These are phyloP conservation scores for Ambrosia artemisiifolia DNA, from an alignment of 129 eudicot species.

Conservation along the genomic window DNA sequence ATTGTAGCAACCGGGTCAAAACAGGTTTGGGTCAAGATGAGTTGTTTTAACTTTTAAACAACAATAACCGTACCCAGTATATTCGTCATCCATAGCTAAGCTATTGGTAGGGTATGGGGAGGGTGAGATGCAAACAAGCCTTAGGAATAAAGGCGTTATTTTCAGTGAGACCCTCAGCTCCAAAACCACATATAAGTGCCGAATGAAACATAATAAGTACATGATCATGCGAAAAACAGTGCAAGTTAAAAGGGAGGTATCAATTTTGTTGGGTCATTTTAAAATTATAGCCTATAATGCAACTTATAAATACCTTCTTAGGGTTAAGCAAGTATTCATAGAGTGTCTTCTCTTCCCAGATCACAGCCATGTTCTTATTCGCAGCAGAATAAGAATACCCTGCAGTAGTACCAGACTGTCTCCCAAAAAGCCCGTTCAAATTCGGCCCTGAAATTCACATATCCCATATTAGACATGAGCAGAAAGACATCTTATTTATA, in stretches of 20 bases:
- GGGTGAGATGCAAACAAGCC: too few species aligned
- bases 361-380: slow-evolving; percentile 80
- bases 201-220: too few species aligned
- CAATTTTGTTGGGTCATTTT: background rate
- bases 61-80: too few species aligned
- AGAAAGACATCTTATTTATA: background rate
- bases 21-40: too few species aligned
- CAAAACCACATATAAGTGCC: too few species aligned
- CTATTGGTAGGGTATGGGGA: too few species aligned
- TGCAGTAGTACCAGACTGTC: slow-evolving; percentile 82
- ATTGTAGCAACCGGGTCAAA: too few species aligned
- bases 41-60: too few species aligned
- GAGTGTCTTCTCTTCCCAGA: slow-evolving; percentile 72
- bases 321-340: slow-evolving; percentile 89
- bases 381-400: slow-evolving; percentile 86
- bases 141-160: too few species aligned
- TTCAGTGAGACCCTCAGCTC: too few species aligned
- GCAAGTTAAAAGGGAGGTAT: too few species aligned
- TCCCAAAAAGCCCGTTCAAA: slow-evolving; percentile 81
- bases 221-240: background rate
- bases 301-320: slow-evolving; percentile 54
- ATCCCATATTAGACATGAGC: background rate
- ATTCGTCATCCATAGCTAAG: too few species aligned
- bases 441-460: slow-evolving; percentile 59
- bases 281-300: background rate